phyloP scores from a whole-genome alignment of 495 filamentous ascomycete species.

The Lasiosphaeria ovina region DNA sequence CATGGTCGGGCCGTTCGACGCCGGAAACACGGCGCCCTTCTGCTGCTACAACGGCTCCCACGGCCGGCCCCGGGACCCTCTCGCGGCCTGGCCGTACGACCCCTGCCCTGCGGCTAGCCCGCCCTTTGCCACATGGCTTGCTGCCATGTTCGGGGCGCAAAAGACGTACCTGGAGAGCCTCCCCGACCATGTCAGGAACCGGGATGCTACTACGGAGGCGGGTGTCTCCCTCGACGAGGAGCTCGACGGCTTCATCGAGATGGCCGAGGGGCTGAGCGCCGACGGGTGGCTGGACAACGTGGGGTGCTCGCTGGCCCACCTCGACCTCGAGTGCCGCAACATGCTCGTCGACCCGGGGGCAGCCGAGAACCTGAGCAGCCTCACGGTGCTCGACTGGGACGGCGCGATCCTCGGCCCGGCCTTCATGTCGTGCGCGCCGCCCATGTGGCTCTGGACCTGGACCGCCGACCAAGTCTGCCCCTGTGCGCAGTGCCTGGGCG shows the following conservation, averaged over 20 bases:
- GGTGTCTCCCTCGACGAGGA: background rate
- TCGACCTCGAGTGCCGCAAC: constrained; percentile 7
- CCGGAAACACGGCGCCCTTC: too few relatives aligned
- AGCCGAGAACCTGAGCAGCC: background rate
- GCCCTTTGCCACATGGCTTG: background rate
- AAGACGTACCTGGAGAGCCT: too few relatives aligned
- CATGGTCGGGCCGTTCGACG: too few relatives aligned
- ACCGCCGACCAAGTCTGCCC: background rate
- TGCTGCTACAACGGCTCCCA: too few relatives aligned
- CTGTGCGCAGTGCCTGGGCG: background rate
- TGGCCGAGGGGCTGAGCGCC: constrained; percentile 2
- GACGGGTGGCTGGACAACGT: background rate
- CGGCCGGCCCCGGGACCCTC: too few relatives aligned
- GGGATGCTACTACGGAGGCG: background rate
- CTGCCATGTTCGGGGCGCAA: background rate
- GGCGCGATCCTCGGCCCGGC: constrained; percentile 7
- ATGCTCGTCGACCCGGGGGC: background rate
- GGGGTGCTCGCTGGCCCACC: constrained; percentile 1
- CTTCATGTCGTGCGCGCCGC: constrained; percentile 9
- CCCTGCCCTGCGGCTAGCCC: too few relatives aligned
- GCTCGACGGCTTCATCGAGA: background rate
- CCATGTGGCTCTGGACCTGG: constrained; percentile 7
- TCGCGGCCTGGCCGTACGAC: too few relatives aligned
- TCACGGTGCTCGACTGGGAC: constrained; percentile 7
- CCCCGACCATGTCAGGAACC: background rate